A percentile compares a stretch with the other conserved stretches of the same genome.
phyloP scores from a whole-genome alignment of 2,329 filamentous ascomycete species.

The Elsinoe ampelina region DNA sequence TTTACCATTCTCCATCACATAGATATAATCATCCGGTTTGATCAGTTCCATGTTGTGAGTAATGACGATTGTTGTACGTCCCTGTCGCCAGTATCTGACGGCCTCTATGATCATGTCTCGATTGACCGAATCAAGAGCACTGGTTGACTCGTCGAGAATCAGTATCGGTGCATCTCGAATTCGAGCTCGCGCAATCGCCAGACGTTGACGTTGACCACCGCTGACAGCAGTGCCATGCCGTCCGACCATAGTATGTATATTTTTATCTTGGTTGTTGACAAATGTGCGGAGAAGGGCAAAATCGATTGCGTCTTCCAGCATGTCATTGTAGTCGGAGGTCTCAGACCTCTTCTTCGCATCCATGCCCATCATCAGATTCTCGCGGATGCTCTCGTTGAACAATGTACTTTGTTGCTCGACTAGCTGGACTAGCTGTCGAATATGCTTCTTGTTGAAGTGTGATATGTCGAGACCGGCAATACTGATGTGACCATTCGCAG shows the following conservation, averaged over 20 bases:
- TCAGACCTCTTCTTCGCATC: conserved; percentile 40
- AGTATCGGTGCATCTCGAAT: conserved; percentile 70
- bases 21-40: conserved; percentile 61
- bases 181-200: conserved; percentile 70
- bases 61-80: conserved; percentile 84
- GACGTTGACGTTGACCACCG: conserved; percentile 73
- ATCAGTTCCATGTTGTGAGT: conserved; percentile 84
- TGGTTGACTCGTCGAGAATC: conserved; percentile 82
- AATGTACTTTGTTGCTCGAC: conserved; percentile 74
- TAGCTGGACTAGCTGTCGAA: conserved; percentile 67
- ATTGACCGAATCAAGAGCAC: conserved; percentile 69
- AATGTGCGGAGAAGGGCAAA: conserved; percentile 58
- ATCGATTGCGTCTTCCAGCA: conserved; percentile 44
- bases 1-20: conserved; percentile 61
- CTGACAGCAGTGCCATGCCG: conserved; percentile 62
- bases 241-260: conserved; percentile 63
- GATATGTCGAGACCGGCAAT: conserved; percentile 58
- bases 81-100: conserved; percentile 65
- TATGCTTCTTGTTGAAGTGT: conserved; percentile 58
- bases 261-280: conserved; percentile 56
- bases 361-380: conserved; percentile 68
- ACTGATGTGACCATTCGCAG: conserved; percentile 53
- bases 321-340: conserved; percentile 21
- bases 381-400: conserved; percentile 70
- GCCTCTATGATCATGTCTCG: conserved; percentile 60